phyloP scores from a whole-genome alignment of 106 monocot genomes.

The Allium cepa region DNA sequence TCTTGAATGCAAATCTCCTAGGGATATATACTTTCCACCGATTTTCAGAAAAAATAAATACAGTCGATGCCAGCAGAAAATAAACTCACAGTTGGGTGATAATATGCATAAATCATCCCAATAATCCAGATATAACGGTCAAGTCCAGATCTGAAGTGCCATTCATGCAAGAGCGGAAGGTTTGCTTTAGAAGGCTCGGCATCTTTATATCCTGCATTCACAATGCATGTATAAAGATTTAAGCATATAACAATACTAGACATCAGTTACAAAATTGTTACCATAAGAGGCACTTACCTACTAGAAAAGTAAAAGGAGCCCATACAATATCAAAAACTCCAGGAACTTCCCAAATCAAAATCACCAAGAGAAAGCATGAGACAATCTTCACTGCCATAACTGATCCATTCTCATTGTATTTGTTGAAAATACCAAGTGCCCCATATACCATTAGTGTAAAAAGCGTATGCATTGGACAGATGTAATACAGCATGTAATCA shows the following conservation, averaged over 20 bases:
- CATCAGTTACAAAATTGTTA: neutral
- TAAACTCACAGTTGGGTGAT: constrained; percentile 73
- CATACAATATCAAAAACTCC: constrained; percentile 82
- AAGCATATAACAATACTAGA: neutral
- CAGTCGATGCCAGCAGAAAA: neutral
- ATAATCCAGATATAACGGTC: constrained; percentile 97
- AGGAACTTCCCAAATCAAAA: constrained; percentile 92
- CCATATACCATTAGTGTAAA: constrained; percentile 98
- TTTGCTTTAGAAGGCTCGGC: constrained; percentile 75
- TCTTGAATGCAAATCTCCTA: no score
- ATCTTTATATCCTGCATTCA: constrained; percentile 65
- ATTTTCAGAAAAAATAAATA: neutral
- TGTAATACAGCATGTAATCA: constrained; percentile 93
- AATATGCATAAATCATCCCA: constrained; percentile 97
- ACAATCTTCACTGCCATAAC: constrained; percentile 75
- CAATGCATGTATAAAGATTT: constrained; percentile 1
- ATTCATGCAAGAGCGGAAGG: constrained; percentile 73
- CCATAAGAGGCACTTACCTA: constrained; percentile 41
- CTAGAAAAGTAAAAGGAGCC: constrained; percentile 72
- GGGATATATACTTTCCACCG: neutral
- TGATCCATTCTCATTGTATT: constrained; percentile 75
- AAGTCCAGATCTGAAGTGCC: constrained; percentile 94
- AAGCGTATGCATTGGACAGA: constrained; percentile 95
- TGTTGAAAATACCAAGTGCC: constrained; percentile 84
- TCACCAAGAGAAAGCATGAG: constrained; percentile 69